Conservation (phyloP, 2,329 filamentous ascomycete species). For the Fusarium torreyae region DNA sequence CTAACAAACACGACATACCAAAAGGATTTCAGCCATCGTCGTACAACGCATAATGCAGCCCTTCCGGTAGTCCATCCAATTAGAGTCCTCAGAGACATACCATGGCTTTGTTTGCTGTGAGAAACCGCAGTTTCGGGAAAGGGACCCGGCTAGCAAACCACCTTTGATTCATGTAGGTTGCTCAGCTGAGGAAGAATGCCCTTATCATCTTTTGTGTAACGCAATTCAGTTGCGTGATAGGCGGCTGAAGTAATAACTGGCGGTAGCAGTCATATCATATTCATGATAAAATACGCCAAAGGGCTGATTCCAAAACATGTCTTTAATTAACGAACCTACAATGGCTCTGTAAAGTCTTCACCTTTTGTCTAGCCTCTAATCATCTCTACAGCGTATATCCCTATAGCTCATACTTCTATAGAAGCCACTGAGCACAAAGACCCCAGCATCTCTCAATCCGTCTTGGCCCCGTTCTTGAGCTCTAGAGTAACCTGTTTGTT, state of each 20-base stretch:
- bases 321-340: constrained; percentile 5
- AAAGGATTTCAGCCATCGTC: constrained; percentile 9
- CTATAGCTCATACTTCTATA: constrained; percentile 10
- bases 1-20: constrained; percentile 1
- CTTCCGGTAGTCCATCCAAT: constrained; percentile 12
- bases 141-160: neutral
- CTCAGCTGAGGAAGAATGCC: neutral
- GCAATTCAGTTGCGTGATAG: neutral
- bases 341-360: neutral
- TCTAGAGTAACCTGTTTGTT: constrained; percentile 48
- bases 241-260: constrained; percentile 3
- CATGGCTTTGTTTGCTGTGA: constrained; percentile 1
- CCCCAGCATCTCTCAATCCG: constrained; percentile 17
- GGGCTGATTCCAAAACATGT: constrained; percentile 12
- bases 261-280: constrained; percentile 6
- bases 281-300: neutral
- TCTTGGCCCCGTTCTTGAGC: constrained; percentile 45
- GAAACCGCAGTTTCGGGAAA: neutral
- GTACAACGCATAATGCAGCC: constrained; percentile 25
- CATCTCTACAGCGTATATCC: constrained; percentile 21
- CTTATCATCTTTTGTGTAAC: neutral
- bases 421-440: constrained; percentile 6
- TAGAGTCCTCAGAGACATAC: neutral
- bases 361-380: constrained; percentile 23
- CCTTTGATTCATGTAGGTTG: neutral